Evolutionary conservation across 495 filamentous ascomycete species (phyloP), one percentile per base, ranked within the genome.

Genomic region (Cercophora sp.): DNA sequence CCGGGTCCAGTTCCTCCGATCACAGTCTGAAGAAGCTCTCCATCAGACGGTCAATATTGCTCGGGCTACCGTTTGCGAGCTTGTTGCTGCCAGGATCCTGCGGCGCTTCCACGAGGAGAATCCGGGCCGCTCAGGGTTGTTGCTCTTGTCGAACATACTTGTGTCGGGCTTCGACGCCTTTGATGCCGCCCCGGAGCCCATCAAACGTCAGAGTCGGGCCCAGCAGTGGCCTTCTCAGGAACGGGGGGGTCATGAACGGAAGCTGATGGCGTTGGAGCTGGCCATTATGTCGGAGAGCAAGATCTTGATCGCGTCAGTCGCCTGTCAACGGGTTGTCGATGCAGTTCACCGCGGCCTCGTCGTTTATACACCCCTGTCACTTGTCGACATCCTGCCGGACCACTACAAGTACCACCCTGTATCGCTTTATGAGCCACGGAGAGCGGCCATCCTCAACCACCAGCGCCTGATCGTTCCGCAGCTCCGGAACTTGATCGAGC

Each of bases 81-180:
- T 86, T 0, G 66, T 84, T 11, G 82, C 82, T 1, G 70, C 66
- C 50, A 74, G 77, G 24, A 70, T 86, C 3, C 65, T 86, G 23
- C 73, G 83, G n/a, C 75, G 77, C 13, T 82, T 78, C 52, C 72
- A 85, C 58, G 83, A 85, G 63, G 78, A 84, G 31, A 69, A 78
- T 51, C 63, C 74, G 25, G 81, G 77, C 16, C 73, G 69, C 3
- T 56, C 72, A n/a, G 82, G 82, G 4, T 66, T 86, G 1, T 64
- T 85, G 0, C 59, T 79, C 0, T 67, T 86, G 4, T 75, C 81
- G 27, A 80, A 84, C 29, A 78, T 84, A 15, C 70, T 86, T 3
- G 80, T 86, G 6, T 76, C 79, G 5, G 78, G 79, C 16, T 85
- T 85, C 53, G 81, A 85, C 49, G 83, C 82, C 3, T 84, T 84